Base-by-base conservation (phyloP, 169 alveolate species). In the Cryptosporidium canis region DNA sequence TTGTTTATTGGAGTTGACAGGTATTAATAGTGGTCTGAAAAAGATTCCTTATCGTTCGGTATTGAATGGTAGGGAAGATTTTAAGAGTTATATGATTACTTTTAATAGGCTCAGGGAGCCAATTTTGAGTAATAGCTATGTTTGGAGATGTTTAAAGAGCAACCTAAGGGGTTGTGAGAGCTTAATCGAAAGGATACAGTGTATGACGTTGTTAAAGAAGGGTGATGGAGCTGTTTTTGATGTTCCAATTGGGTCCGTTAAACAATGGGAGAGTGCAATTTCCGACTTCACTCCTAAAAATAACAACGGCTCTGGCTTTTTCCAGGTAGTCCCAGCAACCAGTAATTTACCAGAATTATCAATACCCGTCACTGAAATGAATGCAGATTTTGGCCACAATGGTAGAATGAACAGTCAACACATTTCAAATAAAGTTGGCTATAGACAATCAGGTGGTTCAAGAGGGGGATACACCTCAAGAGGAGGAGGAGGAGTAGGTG, bases 51-150 rank as follows among this genome's bases (percentile, higher is more conserved):
- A 77, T 37, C 90, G 90, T 24, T 90, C 92, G 3, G 83, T 67
- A 11, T 51, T 90, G 64, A 90, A 71, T 61, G 92, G 92, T 1
- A 83, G 92, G 27, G 91, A 83, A 29, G 92, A 83, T 33, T 90
- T 83, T 56, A 82, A 66, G 67, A 90, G 91, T 29, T 90, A 61
- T 83, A 39, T 47, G 56, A 37, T 90, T 16, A 77, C 70, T 11
- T 77, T 77, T 61, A 77, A 41, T 24, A 77, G 37, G 37, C 63
- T 77, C 27, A 77, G 37, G 14, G 87, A 77, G 2, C 55, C 77
- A 21, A 77, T 77, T 61, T 31, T 77, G 37, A 77, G 77, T 33
- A 77, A 77, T 61, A 61, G 87, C 16, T 77, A 77, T 43, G 61
- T 77, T 9, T 77, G 87, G 87, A 77, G 87, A 24, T 77, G 72